These are phyloP conservation scores for Apiospora arundinis DNA, from an alignment of 2,329 filamentous ascomycete species.

Conservation along the genomic window DNA sequence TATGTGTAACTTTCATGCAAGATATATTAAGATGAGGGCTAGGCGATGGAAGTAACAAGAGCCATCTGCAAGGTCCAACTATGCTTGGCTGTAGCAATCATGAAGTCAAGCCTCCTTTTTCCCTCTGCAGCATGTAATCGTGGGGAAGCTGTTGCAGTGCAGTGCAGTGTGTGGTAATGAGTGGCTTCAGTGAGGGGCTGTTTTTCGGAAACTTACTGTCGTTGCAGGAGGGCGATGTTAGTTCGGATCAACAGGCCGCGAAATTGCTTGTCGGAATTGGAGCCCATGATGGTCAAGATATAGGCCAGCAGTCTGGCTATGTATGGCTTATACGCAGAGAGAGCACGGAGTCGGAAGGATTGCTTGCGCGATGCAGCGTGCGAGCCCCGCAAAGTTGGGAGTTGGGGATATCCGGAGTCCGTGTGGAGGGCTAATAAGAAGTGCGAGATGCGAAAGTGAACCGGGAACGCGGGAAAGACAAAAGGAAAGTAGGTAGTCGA, in stretches of 20 bases:
- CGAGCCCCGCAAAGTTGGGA: background rate
- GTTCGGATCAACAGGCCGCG: conserved; percentile 51
- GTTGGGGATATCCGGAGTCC: conserved; percentile 44
- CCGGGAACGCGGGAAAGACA: background rate
- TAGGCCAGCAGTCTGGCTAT: conserved; percentile 9
- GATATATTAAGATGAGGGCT: background rate
- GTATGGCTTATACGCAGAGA: background rate
- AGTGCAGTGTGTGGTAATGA: conserved; percentile 2
- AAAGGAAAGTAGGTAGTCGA: background rate
- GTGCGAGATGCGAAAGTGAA: background rate
- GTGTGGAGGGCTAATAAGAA: conserved; percentile 21
- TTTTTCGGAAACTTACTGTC: conserved; percentile 46
- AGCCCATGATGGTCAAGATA: conserved; percentile 22
- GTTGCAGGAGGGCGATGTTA: conserved; percentile 55
- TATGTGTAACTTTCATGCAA: background rate
- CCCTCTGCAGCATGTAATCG: too few relatives aligned
- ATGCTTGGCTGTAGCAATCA: background rate
- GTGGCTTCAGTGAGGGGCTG: background rate
- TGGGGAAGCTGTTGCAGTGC: background rate
- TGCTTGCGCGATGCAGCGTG: background rate
- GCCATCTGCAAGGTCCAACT: background rate
- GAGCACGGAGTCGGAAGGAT: conserved; percentile 25
- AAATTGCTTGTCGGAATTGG: conserved; percentile 39
- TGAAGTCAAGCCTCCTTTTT: background rate
- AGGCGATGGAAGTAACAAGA: background rate